Percentiles rank a stretch among this genome's conserved stretches.
phyloP scores from a whole-genome alignment of 176 grass and related monocot genomes.

The Leersia perrieri region DNA sequence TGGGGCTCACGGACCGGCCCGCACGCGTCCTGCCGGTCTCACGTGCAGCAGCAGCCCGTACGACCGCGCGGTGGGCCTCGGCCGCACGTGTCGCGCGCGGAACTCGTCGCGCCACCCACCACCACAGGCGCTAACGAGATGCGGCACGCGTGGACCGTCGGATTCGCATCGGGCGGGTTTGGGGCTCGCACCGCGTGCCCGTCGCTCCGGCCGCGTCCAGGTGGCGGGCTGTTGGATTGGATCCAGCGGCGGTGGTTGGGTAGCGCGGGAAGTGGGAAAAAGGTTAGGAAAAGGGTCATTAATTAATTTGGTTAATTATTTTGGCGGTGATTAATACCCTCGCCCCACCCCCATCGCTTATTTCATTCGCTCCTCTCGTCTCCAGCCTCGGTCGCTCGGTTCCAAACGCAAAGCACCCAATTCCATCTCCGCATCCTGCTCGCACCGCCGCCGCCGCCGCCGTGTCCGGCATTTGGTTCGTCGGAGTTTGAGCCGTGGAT shows the following conservation, averaged over 20 bases:
- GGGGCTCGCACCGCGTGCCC: not conserved
- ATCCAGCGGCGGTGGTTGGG: not conserved
- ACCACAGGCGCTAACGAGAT: not conserved
- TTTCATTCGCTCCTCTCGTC: constrained; percentile 29
- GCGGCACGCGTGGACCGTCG: not conserved
- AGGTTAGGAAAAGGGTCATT: not conserved
- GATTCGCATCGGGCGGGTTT: constrained; percentile 11
- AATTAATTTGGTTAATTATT: constrained; percentile 19
- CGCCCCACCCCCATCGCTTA: not conserved
- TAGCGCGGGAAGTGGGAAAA: not conserved
- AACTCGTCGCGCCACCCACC: not conserved
- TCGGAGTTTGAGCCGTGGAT: not conserved
- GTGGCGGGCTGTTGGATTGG: constrained; percentile 18
- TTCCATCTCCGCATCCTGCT: constrained; percentile 24
- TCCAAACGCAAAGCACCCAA: constrained; percentile 46
- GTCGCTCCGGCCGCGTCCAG: constrained; percentile 9
- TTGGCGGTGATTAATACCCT: not conserved
- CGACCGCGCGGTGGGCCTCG: not conserved
- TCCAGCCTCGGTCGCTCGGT: not conserved
- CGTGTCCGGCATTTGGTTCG: not conserved
- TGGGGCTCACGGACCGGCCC: not conserved
- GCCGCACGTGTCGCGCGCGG: constrained; percentile 21
- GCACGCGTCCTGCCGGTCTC: constrained; percentile 30
- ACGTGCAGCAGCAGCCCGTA: constrained; percentile 28
- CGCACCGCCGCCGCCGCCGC: not conserved